Conservation (phyloP, 352 stramenopile genomes). For the Globisporangium ultimum region DNA sequence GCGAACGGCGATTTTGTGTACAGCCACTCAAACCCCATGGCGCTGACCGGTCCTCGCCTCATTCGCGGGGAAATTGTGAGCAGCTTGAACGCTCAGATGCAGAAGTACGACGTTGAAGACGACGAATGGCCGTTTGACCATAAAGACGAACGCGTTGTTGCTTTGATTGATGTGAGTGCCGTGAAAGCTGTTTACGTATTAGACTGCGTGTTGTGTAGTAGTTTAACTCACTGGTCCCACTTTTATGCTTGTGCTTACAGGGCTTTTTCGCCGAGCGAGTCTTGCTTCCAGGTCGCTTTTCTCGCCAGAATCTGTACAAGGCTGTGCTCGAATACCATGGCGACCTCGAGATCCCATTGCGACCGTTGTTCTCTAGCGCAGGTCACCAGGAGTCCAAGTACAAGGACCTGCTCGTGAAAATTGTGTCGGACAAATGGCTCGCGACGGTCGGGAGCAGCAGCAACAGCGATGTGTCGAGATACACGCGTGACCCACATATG, state of each 20-base stretch:
- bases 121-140: conserved; percentile 52
- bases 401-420: conserved; percentile 53
- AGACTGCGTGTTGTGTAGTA: background rate
- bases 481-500: conserved; percentile 20
- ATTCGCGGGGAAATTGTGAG: conserved; percentile 49
- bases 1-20: conserved; percentile 54
- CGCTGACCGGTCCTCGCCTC: conserved; percentile 50
- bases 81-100: conserved; percentile 63
- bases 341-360: conserved; percentile 24
- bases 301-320: conserved; percentile 58
- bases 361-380: conserved; percentile 26
- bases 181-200: background rate
- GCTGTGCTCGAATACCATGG: conserved; percentile 46
- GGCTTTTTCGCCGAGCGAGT: conserved; percentile 60
- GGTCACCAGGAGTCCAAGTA: conserved; percentile 50
- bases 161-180: conserved; percentile 41
- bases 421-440: conserved; percentile 46
- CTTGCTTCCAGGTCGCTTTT: conserved; percentile 63
- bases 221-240: background rate
- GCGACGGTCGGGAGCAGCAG: conserved; percentile 13
- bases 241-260: conserved; percentile 13
- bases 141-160: conserved; percentile 32
- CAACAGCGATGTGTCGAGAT: conserved; percentile 14
- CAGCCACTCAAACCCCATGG: conserved; percentile 69
- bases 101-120: conserved; percentile 57